Evolutionary conservation across 2,329 filamentous ascomycete species (phyloP), one percentile per base, ranked within the genome.

Genomic region (Dichotomopilus funicola): DNA sequence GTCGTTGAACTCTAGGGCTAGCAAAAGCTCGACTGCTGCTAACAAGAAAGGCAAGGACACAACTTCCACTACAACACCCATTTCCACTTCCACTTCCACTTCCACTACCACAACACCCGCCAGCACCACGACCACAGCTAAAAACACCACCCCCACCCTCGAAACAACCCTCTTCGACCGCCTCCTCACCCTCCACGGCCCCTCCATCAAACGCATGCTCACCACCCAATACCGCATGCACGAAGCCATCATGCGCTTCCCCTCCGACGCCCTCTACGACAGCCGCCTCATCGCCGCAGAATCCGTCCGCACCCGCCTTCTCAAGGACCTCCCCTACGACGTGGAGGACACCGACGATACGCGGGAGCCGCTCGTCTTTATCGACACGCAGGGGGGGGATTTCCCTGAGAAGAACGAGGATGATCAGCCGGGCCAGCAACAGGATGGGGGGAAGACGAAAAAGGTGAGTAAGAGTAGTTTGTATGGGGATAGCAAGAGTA

Each of bases 161-260:
- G 91, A 96, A 66, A 88, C 80, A n/a, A 97, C 94, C 0, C 77
- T 99, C 35, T 99, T 99, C 69, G 92, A 97, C 70, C 82, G 94
- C 34, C 78, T 99, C 43, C 78, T 99, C 45, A 78, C 80, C 5
- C 75, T 96, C 12, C 89, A 99, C 67, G 94, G 94, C 0, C 73
- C 84, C 1, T 77, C 76, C 4, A 91, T 99, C 73, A 97, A 97
- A 74, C 80, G 88, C 51, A 96, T 97, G 89, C 81, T 99, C 31
- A 97, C 90, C 4, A 95, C 88, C 4, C 94, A 99, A 73, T 99
- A 99, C 70, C 90, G 94, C 40, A 99, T 99, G 94, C 91, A 99
- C 68, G 87, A 95, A 66, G 84, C 78, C 53, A 97, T 99, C 65
- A 97, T 97, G 91, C 80, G 83, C 6, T 99, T 96, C 65, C 92